These are phyloP conservation scores for Beauveria asiatica DNA, from an alignment of 2,329 filamentous ascomycete species.

Conservation along the genomic window DNA sequence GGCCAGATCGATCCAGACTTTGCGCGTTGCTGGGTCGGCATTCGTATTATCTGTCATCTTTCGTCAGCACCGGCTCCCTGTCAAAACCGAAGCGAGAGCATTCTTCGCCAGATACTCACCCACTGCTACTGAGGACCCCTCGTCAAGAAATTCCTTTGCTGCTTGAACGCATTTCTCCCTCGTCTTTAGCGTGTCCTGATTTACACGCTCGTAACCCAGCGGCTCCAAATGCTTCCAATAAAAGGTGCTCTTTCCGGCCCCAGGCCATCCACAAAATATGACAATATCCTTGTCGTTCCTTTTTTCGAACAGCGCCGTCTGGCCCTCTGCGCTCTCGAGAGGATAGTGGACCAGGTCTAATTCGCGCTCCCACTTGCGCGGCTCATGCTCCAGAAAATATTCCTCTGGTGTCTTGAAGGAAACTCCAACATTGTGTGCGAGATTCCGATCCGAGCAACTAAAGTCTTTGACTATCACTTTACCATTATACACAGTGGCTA, in stretches of 20 bases:
- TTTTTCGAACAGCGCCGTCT: slow-evolving; percentile 44
- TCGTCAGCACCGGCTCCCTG: slow-evolving; percentile 4
- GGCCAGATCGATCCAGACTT: slow-evolving; percentile 71
- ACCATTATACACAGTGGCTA: slow-evolving; percentile 27
- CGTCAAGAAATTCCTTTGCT: slow-evolving; percentile 55
- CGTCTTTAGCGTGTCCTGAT: slow-evolving; percentile 81
- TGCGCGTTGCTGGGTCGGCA: slow-evolving; percentile 65
- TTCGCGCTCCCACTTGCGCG: slow-evolving; percentile 55
- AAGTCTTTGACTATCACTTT: slow-evolving; percentile 43
- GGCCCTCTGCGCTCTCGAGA: slow-evolving; percentile 23
- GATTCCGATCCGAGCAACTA: slow-evolving; percentile 63
- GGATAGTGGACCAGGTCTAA: slow-evolving; percentile 62
- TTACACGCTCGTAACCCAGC: slow-evolving; percentile 74
- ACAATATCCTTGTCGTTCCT: slow-evolving; percentile 64
- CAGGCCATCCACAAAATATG: slow-evolving; percentile 80
- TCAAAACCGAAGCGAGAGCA: neutral
- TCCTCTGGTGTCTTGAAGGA: slow-evolving; percentile 82
- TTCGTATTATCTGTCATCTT: slow-evolving; percentile 79
- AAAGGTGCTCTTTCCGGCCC: slow-evolving; percentile 86
- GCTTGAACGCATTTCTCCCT: slow-evolving; percentile 62
- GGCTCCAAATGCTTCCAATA: slow-evolving; percentile 72
- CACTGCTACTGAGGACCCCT: slow-evolving; percentile 63
- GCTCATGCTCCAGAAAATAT: slow-evolving; percentile 65
- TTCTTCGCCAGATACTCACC: slow-evolving; percentile 44
- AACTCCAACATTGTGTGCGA: slow-evolving; percentile 78